Percentiles rank a stretch among this genome's conserved stretches.
Conservation (phyloP, 352 stramenopile species). For the Globisporangium perplexum region DNA sequence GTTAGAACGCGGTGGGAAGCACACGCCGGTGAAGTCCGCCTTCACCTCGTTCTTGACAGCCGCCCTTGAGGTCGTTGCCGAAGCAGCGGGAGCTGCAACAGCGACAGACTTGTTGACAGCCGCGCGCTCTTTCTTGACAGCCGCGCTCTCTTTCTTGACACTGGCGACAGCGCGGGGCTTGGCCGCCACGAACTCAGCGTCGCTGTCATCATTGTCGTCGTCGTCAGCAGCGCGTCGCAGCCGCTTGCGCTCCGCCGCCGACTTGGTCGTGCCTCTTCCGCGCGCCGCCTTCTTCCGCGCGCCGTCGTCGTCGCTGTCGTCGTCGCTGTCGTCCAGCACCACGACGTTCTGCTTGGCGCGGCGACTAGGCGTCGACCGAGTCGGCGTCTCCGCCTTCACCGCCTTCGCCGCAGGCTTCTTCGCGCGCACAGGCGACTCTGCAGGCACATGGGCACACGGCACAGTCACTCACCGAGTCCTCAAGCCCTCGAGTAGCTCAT, state of each 20-base stretch:
- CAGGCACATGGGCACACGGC: background rate
- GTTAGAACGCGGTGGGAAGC: no score
- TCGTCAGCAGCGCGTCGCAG: conserved; percentile 18
- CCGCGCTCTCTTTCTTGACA: conserved; percentile 11
- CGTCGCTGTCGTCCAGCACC: conserved; percentile 51
- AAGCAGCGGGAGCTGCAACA: background rate
- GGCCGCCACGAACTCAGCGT: conserved; percentile 1
- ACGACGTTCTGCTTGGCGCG: conserved; percentile 40
- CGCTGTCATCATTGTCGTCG: conserved; percentile 24
- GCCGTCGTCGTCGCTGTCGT: conserved; percentile 20
- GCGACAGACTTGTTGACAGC: background rate
- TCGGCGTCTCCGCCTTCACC: conserved; percentile 14
- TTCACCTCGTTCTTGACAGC: background rate
- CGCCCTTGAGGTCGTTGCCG: background rate
- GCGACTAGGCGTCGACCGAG: conserved; percentile 19
- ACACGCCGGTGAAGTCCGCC: no score
- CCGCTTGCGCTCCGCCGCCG: conserved; percentile 23
- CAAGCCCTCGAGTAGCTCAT: no score
- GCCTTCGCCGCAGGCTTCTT: conserved; percentile 1
- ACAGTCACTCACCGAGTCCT: background rate
- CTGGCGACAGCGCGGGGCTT: conserved; percentile 3
- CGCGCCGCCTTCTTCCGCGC: background rate
- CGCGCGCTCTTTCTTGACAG: conserved; percentile 12
- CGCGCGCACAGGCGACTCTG: conserved; percentile 3
- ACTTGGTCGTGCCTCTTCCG: conserved; percentile 17